Conservation (phyloP, 768 basidiomycete genomes). For the Suillus luteus region DNA sequence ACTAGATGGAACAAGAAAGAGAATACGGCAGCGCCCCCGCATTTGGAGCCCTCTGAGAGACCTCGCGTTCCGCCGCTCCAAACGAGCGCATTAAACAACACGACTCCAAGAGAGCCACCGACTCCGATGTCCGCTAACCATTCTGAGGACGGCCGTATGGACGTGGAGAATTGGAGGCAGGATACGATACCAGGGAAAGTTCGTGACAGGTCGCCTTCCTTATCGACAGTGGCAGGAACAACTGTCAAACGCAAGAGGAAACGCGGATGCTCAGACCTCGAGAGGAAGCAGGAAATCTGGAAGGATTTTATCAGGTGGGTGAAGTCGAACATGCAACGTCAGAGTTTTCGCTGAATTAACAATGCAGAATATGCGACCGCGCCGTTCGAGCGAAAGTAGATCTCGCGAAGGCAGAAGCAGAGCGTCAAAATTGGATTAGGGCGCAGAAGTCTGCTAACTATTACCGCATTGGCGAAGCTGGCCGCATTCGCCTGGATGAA, state of each 20-base stretch:
- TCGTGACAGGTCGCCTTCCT: background rate
- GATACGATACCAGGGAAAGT: background rate
- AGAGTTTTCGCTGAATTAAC: conserved; percentile 3
- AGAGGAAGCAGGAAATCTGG: conserved; percentile 27
- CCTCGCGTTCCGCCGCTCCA: background rate
- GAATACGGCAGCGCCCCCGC: too few species aligned
- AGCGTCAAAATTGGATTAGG: conserved; percentile 32
- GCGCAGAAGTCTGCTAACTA: conserved; percentile 33
- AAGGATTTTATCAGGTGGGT: conserved; percentile 35
- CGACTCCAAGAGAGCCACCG: background rate
- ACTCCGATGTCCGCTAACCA: background rate
- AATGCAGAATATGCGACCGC: conserved; percentile 31
- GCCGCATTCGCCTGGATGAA: conserved; percentile 30
- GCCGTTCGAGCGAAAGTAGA: conserved; percentile 28
- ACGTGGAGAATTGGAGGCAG: background rate
- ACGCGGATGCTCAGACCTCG: conserved; percentile 18
- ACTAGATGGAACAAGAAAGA: conserved; percentile 20
- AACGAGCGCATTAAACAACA: background rate
- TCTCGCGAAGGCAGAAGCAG: conserved; percentile 31
- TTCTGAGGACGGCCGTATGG: background rate
- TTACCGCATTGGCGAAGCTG: conserved; percentile 33
- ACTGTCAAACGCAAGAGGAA: conserved; percentile 29
- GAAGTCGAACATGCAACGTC: background rate
- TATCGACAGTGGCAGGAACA: conserved; percentile 15
- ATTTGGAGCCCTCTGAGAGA: background rate